Evolutionary conservation across 371 early-diverging fungal genomes (phyloP), one percentile per base, ranked within the genome.

Genomic region (Rhizopus arrhizus): DNA sequence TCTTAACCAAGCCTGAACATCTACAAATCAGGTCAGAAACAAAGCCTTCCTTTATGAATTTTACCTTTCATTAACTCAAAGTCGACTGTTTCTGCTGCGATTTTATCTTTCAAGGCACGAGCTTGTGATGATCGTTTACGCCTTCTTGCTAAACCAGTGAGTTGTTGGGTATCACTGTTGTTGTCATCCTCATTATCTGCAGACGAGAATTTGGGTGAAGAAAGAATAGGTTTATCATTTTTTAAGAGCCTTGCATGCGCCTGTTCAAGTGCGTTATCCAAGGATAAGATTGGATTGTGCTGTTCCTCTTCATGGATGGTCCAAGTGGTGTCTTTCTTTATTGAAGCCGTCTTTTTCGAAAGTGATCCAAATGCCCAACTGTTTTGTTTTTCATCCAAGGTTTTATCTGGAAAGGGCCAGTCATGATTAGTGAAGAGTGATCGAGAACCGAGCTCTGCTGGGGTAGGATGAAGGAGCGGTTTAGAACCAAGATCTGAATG

Each of bases 1-100:
- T 53, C 94, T 82, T 55, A 98, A 80, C 97, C 96, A 98, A 45
- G 84, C 84, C 31, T 95, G 94, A 59, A 96, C 90, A 79, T 98
- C 97, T 22, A 22, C 22, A 22, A 22, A 22, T 22, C 22, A 22
- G 22, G 22, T 22, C 22, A 22, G 22, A 22, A 22, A 22, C 22
- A 22, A 22, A 22, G 22, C 22, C 22, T 22, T 22, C 22, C 2
- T 22, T 22, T 22, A 22, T 22, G 22, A 22, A 2, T 22, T 22
- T 22, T 22, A 22, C 22, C 22, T 66, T 87, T 83, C 78, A 93
- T 80, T 28, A 88, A 69, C 15, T 88, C 88, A 67, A 92, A 83
- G 72, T 92, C 91, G 40, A 92, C 88, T 4, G 85, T 79, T 51
- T 92, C 92, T 12, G 91, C 89, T 55, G 88, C 90, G 51, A 90